Evolutionary conservation across 805 yeast species (phyloP).

Genomic region (Kuraishia borneana): DNA sequence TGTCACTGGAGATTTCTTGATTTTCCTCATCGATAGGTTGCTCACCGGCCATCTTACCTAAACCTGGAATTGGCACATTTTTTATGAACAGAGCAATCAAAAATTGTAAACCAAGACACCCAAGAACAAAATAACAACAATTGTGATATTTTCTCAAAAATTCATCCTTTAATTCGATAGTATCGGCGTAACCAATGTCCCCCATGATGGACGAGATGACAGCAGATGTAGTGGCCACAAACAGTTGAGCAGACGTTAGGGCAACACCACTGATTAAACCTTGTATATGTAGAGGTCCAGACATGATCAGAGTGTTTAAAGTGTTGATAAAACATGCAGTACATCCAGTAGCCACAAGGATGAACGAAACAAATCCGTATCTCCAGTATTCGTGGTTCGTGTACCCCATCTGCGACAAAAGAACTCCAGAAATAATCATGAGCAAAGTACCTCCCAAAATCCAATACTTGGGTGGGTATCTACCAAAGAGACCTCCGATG

Average conservation of each 20-base stretch:
- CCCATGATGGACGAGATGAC: slow-evolving; percentile 16
- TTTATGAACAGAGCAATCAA: too few species aligned
- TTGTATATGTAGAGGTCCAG: slow-evolving; percentile 26
- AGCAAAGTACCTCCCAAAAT: slow-evolving; percentile 6
- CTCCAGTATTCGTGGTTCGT: slow-evolving; percentile 1
- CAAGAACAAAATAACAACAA: too few species aligned
- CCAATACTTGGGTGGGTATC: slow-evolving; percentile 11
- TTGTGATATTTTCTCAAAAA: not conserved
- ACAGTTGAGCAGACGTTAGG: slow-evolving; percentile 24
- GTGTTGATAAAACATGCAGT: slow-evolving; percentile 13
- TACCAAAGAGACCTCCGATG: slow-evolving; percentile 2
- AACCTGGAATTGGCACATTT: too few species aligned
- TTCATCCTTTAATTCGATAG: not conserved
- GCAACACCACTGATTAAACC: slow-evolving; percentile 26
- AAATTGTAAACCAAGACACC: too few species aligned
- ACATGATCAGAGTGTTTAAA: slow-evolving; percentile 15
- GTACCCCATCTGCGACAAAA: not conserved
- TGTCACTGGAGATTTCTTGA: too few species aligned
- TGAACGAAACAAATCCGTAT: not conserved
- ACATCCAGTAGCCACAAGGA: not conserved
- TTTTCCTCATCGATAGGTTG: too few species aligned
- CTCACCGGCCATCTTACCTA: too few species aligned
- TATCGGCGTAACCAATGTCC: slow-evolving; percentile 4
- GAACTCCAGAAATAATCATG: not conserved
- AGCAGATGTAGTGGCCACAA: slow-evolving; percentile 18